Evolutionary conservation across 2,329 filamentous ascomycete genomes (phyloP).

Genomic region (Scedosporium aurantiacum): DNA sequence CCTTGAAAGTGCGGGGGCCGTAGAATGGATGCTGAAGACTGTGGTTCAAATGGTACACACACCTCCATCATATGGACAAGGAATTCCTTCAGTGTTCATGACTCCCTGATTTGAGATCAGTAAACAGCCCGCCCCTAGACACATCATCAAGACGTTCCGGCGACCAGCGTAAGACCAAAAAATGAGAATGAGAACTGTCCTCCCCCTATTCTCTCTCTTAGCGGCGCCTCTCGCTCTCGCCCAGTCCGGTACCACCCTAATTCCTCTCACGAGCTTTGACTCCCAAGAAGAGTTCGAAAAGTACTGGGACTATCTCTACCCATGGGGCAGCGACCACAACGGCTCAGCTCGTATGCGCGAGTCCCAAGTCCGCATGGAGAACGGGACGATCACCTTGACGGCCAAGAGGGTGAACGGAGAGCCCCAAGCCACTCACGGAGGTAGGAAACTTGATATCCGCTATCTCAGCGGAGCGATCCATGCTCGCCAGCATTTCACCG

Average conservation of each 20-base stretch:
- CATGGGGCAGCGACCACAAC: constrained; percentile 44
- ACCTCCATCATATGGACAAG: too few species aligned
- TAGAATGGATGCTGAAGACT: too few species aligned
- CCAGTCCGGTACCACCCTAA: background rate
- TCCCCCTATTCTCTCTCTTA: background rate
- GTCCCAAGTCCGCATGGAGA: constrained; percentile 28
- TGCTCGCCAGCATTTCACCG: constrained; percentile 28
- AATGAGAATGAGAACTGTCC: background rate
- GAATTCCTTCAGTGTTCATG: too few species aligned
- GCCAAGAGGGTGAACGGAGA: constrained; percentile 32
- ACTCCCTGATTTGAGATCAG: too few species aligned
- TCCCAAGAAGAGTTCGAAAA: constrained; percentile 17
- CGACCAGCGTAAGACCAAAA: background rate
- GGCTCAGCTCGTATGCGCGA: constrained; percentile 43
- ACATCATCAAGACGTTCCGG: background rate
- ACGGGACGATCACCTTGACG: constrained; percentile 33
- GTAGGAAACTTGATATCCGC: constrained; percentile 31
- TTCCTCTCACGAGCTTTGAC: background rate
- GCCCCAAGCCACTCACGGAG: constrained; percentile 23
- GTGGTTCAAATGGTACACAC: too few species aligned
- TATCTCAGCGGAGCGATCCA: constrained; percentile 38
- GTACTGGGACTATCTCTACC: constrained; percentile 42
- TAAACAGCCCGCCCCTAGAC: too few species aligned
- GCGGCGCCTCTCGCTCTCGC: background rate
- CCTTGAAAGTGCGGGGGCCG: background rate